phyloP scores from a whole-genome alignment of 345 rosid genomes.

The Bruguiera sexangula region DNA sequence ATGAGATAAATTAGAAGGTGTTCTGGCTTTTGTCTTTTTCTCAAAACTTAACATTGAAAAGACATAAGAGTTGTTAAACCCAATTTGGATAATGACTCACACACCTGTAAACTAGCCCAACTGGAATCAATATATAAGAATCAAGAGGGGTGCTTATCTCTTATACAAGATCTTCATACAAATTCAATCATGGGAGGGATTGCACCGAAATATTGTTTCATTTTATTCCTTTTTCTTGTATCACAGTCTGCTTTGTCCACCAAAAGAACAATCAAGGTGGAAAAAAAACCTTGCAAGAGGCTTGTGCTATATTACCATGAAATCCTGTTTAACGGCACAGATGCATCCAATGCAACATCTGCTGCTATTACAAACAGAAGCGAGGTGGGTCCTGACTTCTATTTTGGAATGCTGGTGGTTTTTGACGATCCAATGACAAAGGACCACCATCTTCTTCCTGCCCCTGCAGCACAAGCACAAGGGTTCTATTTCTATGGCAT shows the following conservation, averaged over 20 bases:
- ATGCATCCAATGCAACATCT: conserved; percentile 49
- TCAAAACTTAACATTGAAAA: too few species aligned
- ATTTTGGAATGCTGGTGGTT: conserved; percentile 47
- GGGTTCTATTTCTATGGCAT: conserved; percentile 64
- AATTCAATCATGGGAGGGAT: conserved; percentile 14
- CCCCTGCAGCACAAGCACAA: conserved; percentile 51
- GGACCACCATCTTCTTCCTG: conserved; percentile 42
- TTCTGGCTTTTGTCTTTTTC: too few species aligned
- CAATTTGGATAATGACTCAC: too few species aligned
- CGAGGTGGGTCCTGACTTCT: conserved; percentile 31
- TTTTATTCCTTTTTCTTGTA: conserved; percentile 22
- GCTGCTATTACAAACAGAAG: conserved; percentile 32
- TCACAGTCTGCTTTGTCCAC: conserved; percentile 28
- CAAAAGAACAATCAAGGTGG: conserved; percentile 12
- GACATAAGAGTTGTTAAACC: too few species aligned
- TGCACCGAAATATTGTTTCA: conserved; percentile 10
- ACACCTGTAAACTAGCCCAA: too few species aligned
- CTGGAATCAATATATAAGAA: background rate
- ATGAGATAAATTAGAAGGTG: too few species aligned
- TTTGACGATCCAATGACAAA: conserved; percentile 58
- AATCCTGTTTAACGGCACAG: conserved; percentile 46
- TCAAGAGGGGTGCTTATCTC: background rate
- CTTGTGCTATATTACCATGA: conserved; percentile 56
- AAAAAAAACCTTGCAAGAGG: conserved; percentile 51
- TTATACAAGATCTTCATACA: background rate